Evolutionary conservation across 805 yeast genomes (phyloP).

Genomic region (Barnettozyma siamensis): DNA sequence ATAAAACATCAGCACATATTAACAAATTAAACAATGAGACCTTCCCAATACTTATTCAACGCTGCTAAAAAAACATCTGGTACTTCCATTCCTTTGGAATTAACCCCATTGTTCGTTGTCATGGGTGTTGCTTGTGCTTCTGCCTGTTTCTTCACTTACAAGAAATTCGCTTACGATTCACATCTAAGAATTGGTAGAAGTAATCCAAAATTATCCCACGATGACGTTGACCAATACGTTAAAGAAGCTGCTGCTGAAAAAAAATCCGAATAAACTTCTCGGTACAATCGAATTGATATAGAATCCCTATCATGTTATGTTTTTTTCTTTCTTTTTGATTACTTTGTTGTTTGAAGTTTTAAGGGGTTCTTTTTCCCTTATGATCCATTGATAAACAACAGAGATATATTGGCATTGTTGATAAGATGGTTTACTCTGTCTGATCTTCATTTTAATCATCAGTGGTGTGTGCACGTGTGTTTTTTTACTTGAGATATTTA

Average conservation of each 20-base stretch:
- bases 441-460: neutral
- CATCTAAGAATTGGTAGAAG: conserved; percentile 45
- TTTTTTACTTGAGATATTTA: conserved; percentile 1
- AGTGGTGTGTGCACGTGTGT: neutral
- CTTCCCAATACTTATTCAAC: conserved; percentile 39
- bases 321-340: neutral
- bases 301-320: neutral
- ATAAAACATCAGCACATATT: neutral
- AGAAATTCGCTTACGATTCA: conserved; percentile 43
- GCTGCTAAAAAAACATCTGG: conserved; percentile 36
- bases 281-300: neutral
- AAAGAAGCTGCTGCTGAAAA: conserved; percentile 11
- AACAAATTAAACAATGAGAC: conserved; percentile 36
- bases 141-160: conserved; percentile 47
- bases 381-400: neutral
- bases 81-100: conserved; percentile 43
- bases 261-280: conserved; percentile 9
- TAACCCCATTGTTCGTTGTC: conserved; percentile 53
- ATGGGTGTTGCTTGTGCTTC: conserved; percentile 47
- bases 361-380: neutral
- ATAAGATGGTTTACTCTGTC: neutral
- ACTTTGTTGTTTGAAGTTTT: neutral
- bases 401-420: conserved; percentile 4
- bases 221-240: conserved; percentile 23
- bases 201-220: conserved; percentile 33